A percentile compares a stretch with the other conserved stretches of the same genome.
These are phyloP conservation scores for Torrubiella hemipterigena DNA, from an alignment of 2,329 filamentous ascomycete genomes.

Conservation along the genomic window DNA sequence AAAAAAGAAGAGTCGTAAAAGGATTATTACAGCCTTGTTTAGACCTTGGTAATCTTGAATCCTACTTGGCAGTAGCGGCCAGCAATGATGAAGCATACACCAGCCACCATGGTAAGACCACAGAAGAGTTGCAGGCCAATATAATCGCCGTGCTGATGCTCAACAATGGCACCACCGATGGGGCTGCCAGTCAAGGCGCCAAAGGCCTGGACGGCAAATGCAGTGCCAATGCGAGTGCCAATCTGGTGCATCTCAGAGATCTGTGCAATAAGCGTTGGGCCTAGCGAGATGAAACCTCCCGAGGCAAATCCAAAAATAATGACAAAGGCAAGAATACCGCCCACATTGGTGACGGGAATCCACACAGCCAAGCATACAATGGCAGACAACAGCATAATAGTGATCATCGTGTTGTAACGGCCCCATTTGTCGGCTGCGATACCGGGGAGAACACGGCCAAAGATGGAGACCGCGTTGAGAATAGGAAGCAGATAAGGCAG, in stretches of 20 bases:
- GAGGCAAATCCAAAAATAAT: constrained; percentile 59
- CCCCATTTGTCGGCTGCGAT: constrained; percentile 32
- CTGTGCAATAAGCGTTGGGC: constrained; percentile 54
- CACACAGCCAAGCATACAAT: constrained; percentile 34
- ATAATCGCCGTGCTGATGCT: constrained; percentile 37
- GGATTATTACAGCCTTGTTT: too few species aligned
- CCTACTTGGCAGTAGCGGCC: constrained; percentile 24
- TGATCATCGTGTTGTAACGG: constrained; percentile 35
- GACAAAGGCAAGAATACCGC: constrained; percentile 50
- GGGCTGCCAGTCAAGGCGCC: constrained; percentile 56
- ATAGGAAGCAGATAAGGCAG: constrained; percentile 40
- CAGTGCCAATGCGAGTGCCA: constrained; percentile 53
- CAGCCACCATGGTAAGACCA: constrained; percentile 34
- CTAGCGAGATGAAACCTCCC: constrained; percentile 52
- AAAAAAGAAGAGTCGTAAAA: too few species aligned
- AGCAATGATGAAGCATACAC: constrained; percentile 14
- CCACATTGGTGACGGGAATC: constrained; percentile 35
- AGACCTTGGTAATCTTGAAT: constrained; percentile 21
- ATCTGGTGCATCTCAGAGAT: constrained; percentile 60
- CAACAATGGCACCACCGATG: constrained; percentile 52
- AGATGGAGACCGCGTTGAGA: constrained; percentile 42
- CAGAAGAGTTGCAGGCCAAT: constrained; percentile 53
- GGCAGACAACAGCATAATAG: constrained; percentile 37
- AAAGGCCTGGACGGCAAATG: constrained; percentile 49
- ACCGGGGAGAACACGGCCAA: constrained; percentile 39